These are phyloP conservation scores for Apiosordaria backusii DNA, from an alignment of 495 filamentous ascomycete genomes.

Conservation along the genomic window DNA sequence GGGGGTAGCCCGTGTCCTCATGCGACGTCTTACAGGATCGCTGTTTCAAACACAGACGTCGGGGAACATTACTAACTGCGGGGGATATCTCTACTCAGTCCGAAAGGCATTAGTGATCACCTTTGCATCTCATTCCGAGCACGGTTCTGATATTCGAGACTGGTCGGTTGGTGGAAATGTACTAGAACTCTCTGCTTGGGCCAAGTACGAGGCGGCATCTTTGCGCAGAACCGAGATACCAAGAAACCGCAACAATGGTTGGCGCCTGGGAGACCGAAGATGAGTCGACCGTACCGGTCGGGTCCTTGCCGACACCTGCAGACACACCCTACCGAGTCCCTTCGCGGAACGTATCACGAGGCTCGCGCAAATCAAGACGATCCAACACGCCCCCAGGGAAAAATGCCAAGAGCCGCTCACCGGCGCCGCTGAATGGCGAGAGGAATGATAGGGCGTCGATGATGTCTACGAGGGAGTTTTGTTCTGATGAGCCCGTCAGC, in stretches of 20 bases:
- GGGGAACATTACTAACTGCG: not conserved
- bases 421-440: slow-evolving; percentile 55
- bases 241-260: slow-evolving; percentile 30
- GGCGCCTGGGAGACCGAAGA: slow-evolving; percentile 55
- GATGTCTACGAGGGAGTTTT: slow-evolving; percentile 53
- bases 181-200: slow-evolving; percentile 6
- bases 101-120: not conserved
- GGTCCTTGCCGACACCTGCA: slow-evolving; percentile 61
- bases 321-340: slow-evolving; percentile 64
- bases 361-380: slow-evolving; percentile 48
- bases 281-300: slow-evolving; percentile 47
- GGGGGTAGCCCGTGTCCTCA: not conserved
- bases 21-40: slow-evolving; percentile 6
- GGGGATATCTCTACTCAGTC: not conserved
- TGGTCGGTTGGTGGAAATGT: slow-evolving; percentile 19
- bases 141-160: not conserved
- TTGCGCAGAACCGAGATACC: not conserved
- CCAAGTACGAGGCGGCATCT: slow-evolving; percentile 16
- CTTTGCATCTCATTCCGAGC: slow-evolving; percentile 5
- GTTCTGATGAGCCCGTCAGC: slow-evolving; percentile 68
- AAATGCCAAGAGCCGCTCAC: slow-evolving; percentile 55
- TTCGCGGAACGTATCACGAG: slow-evolving; percentile 55
- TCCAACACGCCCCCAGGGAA: slow-evolving; percentile 57
- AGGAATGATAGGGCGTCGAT: slow-evolving; percentile 46
- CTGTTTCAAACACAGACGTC: slow-evolving; percentile 5